Evolutionary conservation across 345 rosid species (phyloP), one percentile per base, ranked within the genome.

Genomic region (Litchi chinensis): DNA sequence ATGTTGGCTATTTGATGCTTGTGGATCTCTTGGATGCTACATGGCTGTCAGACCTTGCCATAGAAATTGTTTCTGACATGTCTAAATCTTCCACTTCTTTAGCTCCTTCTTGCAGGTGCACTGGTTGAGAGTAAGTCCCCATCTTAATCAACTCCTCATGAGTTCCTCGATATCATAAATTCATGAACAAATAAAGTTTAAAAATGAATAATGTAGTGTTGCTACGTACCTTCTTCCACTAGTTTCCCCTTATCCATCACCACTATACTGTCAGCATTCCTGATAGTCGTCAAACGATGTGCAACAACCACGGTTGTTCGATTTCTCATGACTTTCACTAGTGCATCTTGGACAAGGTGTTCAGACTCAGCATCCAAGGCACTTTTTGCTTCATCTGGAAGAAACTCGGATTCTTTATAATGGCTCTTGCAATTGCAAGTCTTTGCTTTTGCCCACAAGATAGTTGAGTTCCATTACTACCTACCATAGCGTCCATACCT

Each of bases 301-400:
- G 97, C 97, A 59, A 94, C 98, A 60, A 93, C 89, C n/a, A 94
- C 89, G 6, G 98, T 94, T 26, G 97, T 94, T 41, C 97, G 75
- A 68, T 80, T 88, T 8, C 77, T 37, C 95, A 94, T 91, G 48
- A 89, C 82, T 68, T 84, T 91, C 59, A 32, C 79, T 15, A 94
- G 76, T 26, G 98, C 95, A 57, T 86, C 93, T 80, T 93, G 97
- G 65, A 94, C 97, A 41, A 90, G 76, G 37, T 87, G 86, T 82
- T 95, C 97, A 0, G 96, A 93, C 75, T 95, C 97, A 2, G 93
- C 93, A 80, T 95, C 96, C 28, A 94, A 80, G 0, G 95, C 97
- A 66, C 97, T 94, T 50, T 95, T 94, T 1, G 93, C 95, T 86
- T 94, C 98, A 18, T 94, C 98, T 21, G 92, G 91, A 22, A 94